phyloP scores from a whole-genome alignment of 2,329 filamentous ascomycete species.

The Claviceps sp. region DNA sequence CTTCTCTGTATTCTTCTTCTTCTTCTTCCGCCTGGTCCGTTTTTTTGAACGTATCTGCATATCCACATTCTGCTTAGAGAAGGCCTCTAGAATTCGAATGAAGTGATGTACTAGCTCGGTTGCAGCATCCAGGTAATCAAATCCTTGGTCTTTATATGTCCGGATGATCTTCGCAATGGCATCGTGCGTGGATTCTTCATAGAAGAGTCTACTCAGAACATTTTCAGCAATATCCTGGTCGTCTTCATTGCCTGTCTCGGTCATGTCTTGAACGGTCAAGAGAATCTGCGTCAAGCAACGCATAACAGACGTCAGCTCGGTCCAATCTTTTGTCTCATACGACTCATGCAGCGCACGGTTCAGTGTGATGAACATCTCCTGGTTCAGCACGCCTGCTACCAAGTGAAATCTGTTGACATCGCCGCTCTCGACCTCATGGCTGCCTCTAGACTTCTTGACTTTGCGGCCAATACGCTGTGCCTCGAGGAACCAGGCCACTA shows the following conservation, averaged over 20 bases:
- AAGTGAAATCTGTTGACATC: slow-evolving; percentile 69
- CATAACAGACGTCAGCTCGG: slow-evolving; percentile 75
- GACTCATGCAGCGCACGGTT: slow-evolving; percentile 70
- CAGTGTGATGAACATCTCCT: slow-evolving; percentile 85
- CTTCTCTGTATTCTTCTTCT: slow-evolving; percentile 61
- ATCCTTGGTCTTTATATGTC: slow-evolving; percentile 86
- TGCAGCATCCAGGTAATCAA: slow-evolving; percentile 82
- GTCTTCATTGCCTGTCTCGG: slow-evolving; percentile 70
- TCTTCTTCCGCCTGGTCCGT: slow-evolving; percentile 61
- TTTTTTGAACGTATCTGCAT: slow-evolving; percentile 81
- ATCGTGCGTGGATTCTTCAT: slow-evolving; percentile 91
- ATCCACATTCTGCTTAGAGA: slow-evolving; percentile 88
- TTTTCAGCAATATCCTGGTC: slow-evolving; percentile 97
- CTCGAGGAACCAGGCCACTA: slow-evolving; percentile 83
- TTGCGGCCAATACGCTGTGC: slow-evolving; percentile 65
- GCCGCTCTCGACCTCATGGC: slow-evolving; percentile 27
- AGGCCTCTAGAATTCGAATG: slow-evolving; percentile 78
- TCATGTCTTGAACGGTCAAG: slow-evolving; percentile 86
- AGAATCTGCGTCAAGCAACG: slow-evolving; percentile 91
- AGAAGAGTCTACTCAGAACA: slow-evolving; percentile 93
- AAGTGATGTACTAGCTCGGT: slow-evolving; percentile 90
- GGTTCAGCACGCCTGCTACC: slow-evolving; percentile 78
- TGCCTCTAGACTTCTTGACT: slow-evolving; percentile 38
- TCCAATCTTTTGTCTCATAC: slow-evolving; percentile 75
- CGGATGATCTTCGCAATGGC: slow-evolving; percentile 66